Evolutionary conservation across 768 basidiomycete genomes (phyloP).

Genomic region (Suillus brevipes): DNA sequence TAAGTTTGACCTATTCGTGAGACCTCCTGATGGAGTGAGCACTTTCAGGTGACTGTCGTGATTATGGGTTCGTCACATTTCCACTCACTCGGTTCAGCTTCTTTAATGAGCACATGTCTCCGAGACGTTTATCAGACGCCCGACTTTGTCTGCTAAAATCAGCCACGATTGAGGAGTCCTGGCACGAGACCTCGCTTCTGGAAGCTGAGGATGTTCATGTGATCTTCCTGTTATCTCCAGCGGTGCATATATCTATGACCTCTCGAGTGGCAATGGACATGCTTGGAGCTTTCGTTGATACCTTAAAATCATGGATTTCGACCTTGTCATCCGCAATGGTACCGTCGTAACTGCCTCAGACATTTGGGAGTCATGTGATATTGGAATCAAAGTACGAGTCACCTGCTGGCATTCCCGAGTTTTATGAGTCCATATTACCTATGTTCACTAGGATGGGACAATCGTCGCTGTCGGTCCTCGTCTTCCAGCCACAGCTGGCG

Average conservation of each 20-base stretch:
- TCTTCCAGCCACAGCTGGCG: constrained; percentile 15
- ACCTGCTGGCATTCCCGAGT: not conserved
- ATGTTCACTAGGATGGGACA: constrained; percentile 25
- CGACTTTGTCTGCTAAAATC: not conserved
- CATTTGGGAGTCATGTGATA: constrained; percentile 23
- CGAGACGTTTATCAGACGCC: constrained; percentile 1
- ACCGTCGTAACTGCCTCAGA: constrained; percentile 19
- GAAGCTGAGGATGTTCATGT: constrained; percentile 1
- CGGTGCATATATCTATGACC: not conserved
- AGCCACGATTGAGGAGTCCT: not conserved
- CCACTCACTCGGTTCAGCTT: too few species aligned
- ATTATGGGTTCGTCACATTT: not conserved
- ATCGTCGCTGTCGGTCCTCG: constrained; percentile 25
- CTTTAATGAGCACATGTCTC: not conserved
- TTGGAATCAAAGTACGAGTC: constrained; percentile 25
- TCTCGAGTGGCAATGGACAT: not conserved
- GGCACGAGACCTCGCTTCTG: constrained; percentile 3
- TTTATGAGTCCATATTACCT: not conserved
- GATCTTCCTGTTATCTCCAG: constrained; percentile 6
- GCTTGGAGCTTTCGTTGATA: not conserved
- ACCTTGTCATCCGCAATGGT: constrained; percentile 15
- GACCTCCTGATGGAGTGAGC: too few species aligned
- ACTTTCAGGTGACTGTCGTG: too few species aligned
- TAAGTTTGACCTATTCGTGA: too few species aligned
- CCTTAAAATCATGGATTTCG: constrained; percentile 14